phyloP scores from a whole-genome alignment of 1,284 basidiomycete genomes.

The Ganoderma boninense region DNA sequence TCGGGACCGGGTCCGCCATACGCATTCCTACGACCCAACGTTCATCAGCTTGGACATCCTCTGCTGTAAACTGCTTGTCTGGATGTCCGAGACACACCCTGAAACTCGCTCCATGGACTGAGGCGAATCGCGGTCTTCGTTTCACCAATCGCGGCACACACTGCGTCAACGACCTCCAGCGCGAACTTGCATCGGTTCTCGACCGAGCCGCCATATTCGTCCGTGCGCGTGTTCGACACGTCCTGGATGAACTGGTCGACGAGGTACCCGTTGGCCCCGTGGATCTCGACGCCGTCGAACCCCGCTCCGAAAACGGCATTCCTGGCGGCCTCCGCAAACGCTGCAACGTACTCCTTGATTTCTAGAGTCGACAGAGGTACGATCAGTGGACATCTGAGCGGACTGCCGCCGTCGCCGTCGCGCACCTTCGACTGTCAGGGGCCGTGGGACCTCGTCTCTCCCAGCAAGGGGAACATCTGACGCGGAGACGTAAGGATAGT shows the following conservation, averaged over 20 bases:
- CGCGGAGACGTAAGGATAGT: constrained; percentile 49
- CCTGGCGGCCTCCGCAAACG: constrained; percentile 49
- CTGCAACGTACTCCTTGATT: constrained; percentile 50
- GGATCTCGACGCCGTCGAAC: constrained; percentile 53
- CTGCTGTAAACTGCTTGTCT: constrained; percentile 40
- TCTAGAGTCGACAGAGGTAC: constrained; percentile 33
- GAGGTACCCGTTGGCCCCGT: constrained; percentile 48
- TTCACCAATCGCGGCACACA: constrained; percentile 52
- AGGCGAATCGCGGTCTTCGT: constrained; percentile 58
- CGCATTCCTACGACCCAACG: constrained; percentile 41
- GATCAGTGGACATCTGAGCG: not conserved
- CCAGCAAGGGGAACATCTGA: constrained; percentile 42
- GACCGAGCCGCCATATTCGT: constrained; percentile 65
- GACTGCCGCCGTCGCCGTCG: not conserved
- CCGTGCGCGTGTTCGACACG: constrained; percentile 59
- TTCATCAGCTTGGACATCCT: not conserved
- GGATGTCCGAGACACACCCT: constrained; percentile 37
- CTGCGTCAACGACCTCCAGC: constrained; percentile 57
- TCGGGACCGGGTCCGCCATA: constrained; percentile 56
- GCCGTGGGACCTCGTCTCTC: not conserved
- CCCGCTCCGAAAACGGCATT: constrained; percentile 54
- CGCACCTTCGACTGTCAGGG: constrained; percentile 1
- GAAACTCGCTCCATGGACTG: constrained; percentile 56
- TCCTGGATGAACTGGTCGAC: constrained; percentile 54
- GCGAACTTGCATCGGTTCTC: constrained; percentile 62